Base-by-base conservation (phyloP, 768 basidiomycete genomes). In the Termitomyces sp. region DNA sequence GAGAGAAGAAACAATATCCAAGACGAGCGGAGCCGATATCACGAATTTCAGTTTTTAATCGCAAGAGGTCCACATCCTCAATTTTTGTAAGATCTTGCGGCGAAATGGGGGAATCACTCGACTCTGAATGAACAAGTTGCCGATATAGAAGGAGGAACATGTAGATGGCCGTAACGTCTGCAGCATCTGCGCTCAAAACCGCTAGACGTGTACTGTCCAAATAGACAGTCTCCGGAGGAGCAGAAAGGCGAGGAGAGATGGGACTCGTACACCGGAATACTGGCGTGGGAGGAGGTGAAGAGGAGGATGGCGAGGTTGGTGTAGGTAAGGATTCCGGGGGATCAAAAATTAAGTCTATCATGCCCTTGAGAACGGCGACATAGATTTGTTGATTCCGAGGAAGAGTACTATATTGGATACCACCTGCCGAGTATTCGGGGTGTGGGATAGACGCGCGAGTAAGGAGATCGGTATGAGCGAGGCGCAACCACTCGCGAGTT, bases 61-160 rank as follows among this genome's bases (percentile, higher is more conserved):
- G 75, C 59, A 79, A 67, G 59, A 92, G 69, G 40, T 85, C 83
- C 37, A 70, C 71, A 42, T 82, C 82, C 62, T 77, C 80, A 52
- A 82, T 69, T 66, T 74, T 75, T 50, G 75, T 55, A 66, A 71
- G 60, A 63, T 62, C 69, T 65, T 57, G 68, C 35, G 59, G 60
- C 23, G 64, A 63, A 37, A 61, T 49, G 16, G 72, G 58, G 31
- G 72, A 63, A 53, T 73, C 70, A 51, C 69, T 66, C 32, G 73
- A 65, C 38, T 76, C 76, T 53, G 84, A 81, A 62, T 80, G 79
- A 40, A 83, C 71, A 62, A 93, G 81, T 66, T 92, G 88, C 41
- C 90, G 84, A 68, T 85, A 92, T 21, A 93, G 83, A 65, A 94
- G 75, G 35, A 92, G 75, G 62, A 92, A 83, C 83, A 94, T 87